Percentiles rank a stretch among this genome's conserved stretches.
These are phyloP conservation scores for Monosporascus cannonballus DNA, from an alignment of 2,329 filamentous ascomycete genomes.

Conservation along the genomic window DNA sequence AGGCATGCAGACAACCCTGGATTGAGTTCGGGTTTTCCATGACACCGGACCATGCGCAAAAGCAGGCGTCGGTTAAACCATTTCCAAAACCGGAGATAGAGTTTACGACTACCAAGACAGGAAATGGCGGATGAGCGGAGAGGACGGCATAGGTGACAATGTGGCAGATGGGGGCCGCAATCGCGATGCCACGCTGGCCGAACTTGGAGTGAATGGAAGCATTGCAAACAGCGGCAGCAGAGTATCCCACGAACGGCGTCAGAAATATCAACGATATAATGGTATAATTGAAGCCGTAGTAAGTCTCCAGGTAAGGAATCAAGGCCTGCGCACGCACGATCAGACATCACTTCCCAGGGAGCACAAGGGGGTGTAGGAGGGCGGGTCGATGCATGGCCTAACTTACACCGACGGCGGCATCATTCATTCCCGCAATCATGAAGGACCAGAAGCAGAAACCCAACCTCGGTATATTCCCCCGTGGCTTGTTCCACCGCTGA, in stretches of 20 bases:
- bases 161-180: constrained; percentile 58
- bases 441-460: constrained; percentile 1
- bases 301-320: constrained; percentile 45
- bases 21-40: constrained; percentile 55
- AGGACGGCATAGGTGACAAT: constrained; percentile 60
- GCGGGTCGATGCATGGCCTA: too few relatives aligned
- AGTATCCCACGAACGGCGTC: constrained; percentile 60
- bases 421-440: constrained; percentile 8
- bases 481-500: neutral
- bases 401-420: constrained; percentile 3
- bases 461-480: neutral
- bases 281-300: constrained; percentile 57
- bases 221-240: constrained; percentile 56
- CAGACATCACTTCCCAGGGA: neutral
- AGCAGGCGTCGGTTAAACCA: constrained; percentile 47
- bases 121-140: constrained; percentile 62
- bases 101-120: constrained; percentile 45
- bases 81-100: constrained; percentile 66
- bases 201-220: constrained; percentile 57
- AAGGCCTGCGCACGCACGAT: neutral
- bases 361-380: neutral
- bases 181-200: constrained; percentile 66
- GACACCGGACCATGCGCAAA: constrained; percentile 39
- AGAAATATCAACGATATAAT: constrained; percentile 62
- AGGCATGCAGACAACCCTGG: neutral